Percentiles rank a stretch among this genome's conserved stretches.
These are phyloP conservation scores for Claviceps capensis DNA, from an alignment of 2,329 filamentous ascomycete genomes.

Conservation along the genomic window DNA sequence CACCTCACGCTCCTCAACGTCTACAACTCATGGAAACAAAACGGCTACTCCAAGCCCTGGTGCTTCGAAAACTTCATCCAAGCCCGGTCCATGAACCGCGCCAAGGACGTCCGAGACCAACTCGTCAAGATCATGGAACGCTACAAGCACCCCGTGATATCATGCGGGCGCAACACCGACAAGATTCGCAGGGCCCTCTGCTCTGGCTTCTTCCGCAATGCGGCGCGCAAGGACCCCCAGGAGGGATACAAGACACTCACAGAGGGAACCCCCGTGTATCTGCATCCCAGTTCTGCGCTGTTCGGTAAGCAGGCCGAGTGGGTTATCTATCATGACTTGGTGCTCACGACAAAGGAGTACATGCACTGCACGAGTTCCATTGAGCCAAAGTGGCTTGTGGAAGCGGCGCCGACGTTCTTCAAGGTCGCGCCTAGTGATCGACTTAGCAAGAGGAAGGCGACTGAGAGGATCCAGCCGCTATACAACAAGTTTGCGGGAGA, in stretches of 20 bases:
- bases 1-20: constrained; percentile 92
- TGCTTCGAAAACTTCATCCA: constrained; percentile 98
- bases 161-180: constrained; percentile 76
- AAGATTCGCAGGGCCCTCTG: constrained; percentile 83
- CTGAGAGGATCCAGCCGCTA: constrained; percentile 86
- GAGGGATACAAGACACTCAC: constrained; percentile 97
- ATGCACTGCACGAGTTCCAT: constrained; percentile 92
- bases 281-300: constrained; percentile 81
- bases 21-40: constrained; percentile 91
- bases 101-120: constrained; percentile 85
- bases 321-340: constrained; percentile 84
- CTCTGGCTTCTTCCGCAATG: constrained; percentile 89
- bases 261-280: constrained; percentile 85
- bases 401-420: constrained; percentile 97
- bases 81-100: constrained; percentile 73
- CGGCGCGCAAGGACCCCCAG: constrained; percentile 84
- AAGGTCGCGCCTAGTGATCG: constrained; percentile 83
- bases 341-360: constrained; percentile 93
- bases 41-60: constrained; percentile 73
- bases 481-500: constrained; percentile 87
- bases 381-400: constrained; percentile 87
- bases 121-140: constrained; percentile 87
- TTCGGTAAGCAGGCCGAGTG: constrained; percentile 96
- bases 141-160: constrained; percentile 69
- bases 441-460: constrained; percentile 82